Percentiles rank a stretch among this genome's conserved stretches.
Conservation (phyloP, 495 filamentous ascomycete genomes). For the Daldinia decipiens region DNA sequence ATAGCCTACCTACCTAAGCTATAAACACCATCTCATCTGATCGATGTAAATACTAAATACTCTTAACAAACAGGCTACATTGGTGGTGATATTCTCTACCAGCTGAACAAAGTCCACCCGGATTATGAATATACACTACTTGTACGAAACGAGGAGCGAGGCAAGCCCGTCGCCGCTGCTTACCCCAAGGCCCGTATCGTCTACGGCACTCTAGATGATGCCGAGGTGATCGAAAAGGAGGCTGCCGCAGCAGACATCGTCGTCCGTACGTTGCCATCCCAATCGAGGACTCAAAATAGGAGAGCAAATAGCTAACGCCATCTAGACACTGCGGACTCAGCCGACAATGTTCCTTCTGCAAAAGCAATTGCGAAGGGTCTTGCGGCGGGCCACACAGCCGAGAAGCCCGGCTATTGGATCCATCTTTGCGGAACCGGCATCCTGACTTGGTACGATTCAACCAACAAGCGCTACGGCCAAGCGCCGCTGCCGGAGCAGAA, state of each 20-base stretch:
- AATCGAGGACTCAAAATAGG: neutral
- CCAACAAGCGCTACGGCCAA: constrained; percentile 54
- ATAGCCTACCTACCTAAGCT: neutral
- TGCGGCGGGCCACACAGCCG: constrained; percentile 55
- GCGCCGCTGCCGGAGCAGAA: constrained; percentile 51
- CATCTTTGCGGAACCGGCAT: constrained; percentile 61
- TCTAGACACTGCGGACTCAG: constrained; percentile 59
- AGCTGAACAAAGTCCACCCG: constrained; percentile 68
- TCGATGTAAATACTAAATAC: neutral
- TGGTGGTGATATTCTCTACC: constrained; percentile 75
- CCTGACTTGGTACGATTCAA: constrained; percentile 57
- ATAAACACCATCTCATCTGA: neutral
- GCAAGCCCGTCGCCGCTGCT: constrained; percentile 64
- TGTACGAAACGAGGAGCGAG: constrained; percentile 74
- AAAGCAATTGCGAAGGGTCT: constrained; percentile 58
- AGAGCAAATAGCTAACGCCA: neutral
- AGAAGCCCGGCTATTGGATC: constrained; percentile 61
- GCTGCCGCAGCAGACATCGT: constrained; percentile 73
- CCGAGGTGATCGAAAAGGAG: constrained; percentile 65
- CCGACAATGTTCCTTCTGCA: constrained; percentile 56
- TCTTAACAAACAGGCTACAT: constrained; percentile 68
- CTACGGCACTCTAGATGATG: constrained; percentile 67
- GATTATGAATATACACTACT: constrained; percentile 74
- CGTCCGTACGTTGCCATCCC: constrained; percentile 59
- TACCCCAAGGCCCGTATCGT: constrained; percentile 66